These are phyloP conservation scores for Immersiella caudata DNA, from an alignment of 495 filamentous ascomycete genomes.

Conservation along the genomic window DNA sequence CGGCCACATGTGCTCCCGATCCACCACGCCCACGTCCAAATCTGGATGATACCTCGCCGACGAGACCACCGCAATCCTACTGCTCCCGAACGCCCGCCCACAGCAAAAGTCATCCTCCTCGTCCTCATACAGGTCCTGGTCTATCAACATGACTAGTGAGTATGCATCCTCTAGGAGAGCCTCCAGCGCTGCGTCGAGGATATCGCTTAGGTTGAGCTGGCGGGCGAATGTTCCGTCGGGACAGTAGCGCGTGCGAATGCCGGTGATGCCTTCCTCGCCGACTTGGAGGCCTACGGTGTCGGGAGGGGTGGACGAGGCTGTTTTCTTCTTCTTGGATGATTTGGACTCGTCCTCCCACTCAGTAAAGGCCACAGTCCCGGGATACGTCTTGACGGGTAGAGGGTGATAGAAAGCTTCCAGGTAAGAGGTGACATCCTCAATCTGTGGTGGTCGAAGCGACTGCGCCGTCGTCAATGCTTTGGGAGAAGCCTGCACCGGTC, in stretches of 20 bases:
- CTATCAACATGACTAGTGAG: conserved; percentile 56
- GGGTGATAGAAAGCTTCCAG: conserved; percentile 65
- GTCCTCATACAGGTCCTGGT: conserved; percentile 69
- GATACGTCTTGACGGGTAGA: conserved; percentile 52
- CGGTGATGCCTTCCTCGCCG: conserved; percentile 38
- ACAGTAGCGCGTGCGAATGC: conserved; percentile 57
- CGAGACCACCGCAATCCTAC: conserved; percentile 62
- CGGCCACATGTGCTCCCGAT: conserved; percentile 63
- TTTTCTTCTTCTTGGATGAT: neutral
- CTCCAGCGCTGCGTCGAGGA: conserved; percentile 61
- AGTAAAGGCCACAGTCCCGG: conserved; percentile 43
- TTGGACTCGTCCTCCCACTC: conserved; percentile 42
- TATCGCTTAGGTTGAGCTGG: conserved; percentile 66
- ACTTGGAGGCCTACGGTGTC: conserved; percentile 49
- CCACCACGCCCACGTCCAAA: conserved; percentile 52
- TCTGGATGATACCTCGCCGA: conserved; percentile 61
- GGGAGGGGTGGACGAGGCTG: neutral
- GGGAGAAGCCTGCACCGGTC: conserved; percentile 23
- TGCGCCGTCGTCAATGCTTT: neutral
- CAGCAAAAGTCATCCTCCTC: conserved; percentile 70
- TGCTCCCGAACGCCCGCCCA: conserved; percentile 67
- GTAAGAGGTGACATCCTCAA: conserved; percentile 53
- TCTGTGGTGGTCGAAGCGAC: conserved; percentile 22
- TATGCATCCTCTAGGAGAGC: conserved; percentile 64
- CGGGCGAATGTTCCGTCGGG: conserved; percentile 51